Base-by-base conservation (phyloP, 1,139 yeast species). In the Blastobotrys aristatus region DNA sequence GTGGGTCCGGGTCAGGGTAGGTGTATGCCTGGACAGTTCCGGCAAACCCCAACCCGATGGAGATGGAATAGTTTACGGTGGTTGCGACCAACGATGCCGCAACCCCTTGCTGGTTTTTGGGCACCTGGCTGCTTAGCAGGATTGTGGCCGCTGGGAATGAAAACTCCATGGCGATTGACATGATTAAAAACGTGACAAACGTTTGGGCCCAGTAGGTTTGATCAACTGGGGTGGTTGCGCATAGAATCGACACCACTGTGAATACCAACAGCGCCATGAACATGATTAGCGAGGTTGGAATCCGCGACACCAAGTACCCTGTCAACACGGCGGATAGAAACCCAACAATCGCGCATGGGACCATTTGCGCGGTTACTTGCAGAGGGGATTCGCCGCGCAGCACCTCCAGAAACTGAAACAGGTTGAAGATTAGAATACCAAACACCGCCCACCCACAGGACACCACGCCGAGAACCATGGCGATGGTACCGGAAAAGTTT, bases 41-140 rank as follows among this genome's bases (percentile, higher is more conserved):
- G 2, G 86, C 82, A 42, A 81, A 63, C 1, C 86, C 86, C 40
- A 82, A 70, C 1, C 84, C 84, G 26, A 81, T 64, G 0, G 85
- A 74, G 40, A 81, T 77, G 13, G 84, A 75, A 58, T 81, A 82
- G 60, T 81, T 80, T 31, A 80, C 80, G 45, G 75, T 72, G 0
- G 86, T 79, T 3, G 79, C 73, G 2, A 81, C 79, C 48, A 82
- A 66, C 0, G 85, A 77, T 0, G 82, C 87, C 0, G 86, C 84
- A 46, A 79, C 70, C 3, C 87, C 88, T 59, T 82, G 87, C 50
- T 76, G 73, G 20, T 72, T 64, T 40, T 67, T 62, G 0, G 84
- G 83, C 29, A 81, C 68, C n/a, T 71, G 64, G 41, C 73, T 66
- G 33, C 77, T 70, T 31, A 81, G 63, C 34, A 80, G 66, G 47